These are phyloP conservation scores for Suhomyces taliae DNA, from an alignment of 1,139 yeast species.

Conservation along the genomic window DNA sequence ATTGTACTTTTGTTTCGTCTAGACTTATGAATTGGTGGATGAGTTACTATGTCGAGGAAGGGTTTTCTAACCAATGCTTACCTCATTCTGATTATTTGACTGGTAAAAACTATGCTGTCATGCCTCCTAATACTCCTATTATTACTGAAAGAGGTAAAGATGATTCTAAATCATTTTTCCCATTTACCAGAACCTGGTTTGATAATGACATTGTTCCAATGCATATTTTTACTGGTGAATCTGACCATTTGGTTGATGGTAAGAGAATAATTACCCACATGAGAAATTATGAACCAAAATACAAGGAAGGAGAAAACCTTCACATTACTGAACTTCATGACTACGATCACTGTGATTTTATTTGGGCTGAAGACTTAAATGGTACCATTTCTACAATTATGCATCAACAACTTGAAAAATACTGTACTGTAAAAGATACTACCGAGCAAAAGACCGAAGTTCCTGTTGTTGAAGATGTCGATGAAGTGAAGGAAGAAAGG, in stretches of 20 bases:
- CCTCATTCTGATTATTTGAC: constrained; percentile 32
- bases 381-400: constrained; percentile 29
- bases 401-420: constrained; percentile 5
- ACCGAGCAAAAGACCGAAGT: too few relatives aligned
- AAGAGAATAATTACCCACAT: constrained; percentile 53
- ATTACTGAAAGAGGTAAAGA: constrained; percentile 20
- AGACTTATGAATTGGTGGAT: constrained; percentile 92
- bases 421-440: too few relatives aligned
- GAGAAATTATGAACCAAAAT: constrained; percentile 47
- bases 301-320: constrained; percentile 39
- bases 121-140: constrained; percentile 9
- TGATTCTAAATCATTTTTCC: constrained; percentile 55
- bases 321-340: constrained; percentile 40
- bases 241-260: constrained; percentile 70
- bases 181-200: constrained; percentile 58
- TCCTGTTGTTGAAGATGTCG: too few relatives aligned
- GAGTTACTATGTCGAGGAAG: constrained; percentile 44
- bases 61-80: constrained; percentile 42
- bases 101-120: constrained; percentile 25
- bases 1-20: constrained; percentile 81
- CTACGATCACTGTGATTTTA: constrained; percentile 56
- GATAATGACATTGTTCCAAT: constrained; percentile 48
- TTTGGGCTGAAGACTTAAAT: constrained; percentile 55
- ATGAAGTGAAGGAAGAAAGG: too few relatives aligned
- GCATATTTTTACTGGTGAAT: constrained; percentile 59